Evolutionary conservation across 2,329 filamentous ascomycete species (phyloP), one percentile per base, ranked within the genome.

Genomic region (Pseudogymnoascus sp.): DNA sequence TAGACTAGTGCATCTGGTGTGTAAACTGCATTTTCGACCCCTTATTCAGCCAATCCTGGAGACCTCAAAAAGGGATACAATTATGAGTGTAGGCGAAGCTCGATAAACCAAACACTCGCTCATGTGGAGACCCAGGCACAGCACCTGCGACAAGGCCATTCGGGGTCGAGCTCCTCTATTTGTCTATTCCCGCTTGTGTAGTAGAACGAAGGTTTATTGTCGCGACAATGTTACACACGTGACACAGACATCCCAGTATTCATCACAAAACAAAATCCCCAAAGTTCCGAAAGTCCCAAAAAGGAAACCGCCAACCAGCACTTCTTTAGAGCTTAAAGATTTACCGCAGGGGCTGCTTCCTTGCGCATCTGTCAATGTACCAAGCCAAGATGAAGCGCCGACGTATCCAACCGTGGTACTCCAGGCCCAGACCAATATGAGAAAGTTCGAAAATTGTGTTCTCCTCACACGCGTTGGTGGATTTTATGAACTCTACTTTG

Each of bases 401-500:
- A 73, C 78, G 4, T 97, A 97, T 75, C 93, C 95, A 14, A 90
- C 91, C n/a, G 90, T 98, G 60, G 80, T 98, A 65, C 85, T 92
- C 72, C 92, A 96, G 74, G 93, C 91, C 28, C 85, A 86, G 64
- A 90, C 87, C 69, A 96, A 96, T 77, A 96, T 98, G 88, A 83
- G 86, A 69, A 92, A 89, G 71, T 97, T 96, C 77, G 85, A 87
- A 71, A 92, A 96, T 71, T 98, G 93, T 76, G 90, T 99, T 41
- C 76, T 99, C 6, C 79, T 99, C 65, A 99, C 95, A 3, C 86
- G 93, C 64, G 92, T 99, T 28, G 95, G 95, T 64, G 89, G 93
- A 66, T 99, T 99, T 77, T 99, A 98, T 77, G 95, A 99, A 83
- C 80, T 99, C 65, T 99, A 99, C 78, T 96, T 98, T 75, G 90